Conservation (phyloP, 345 rosid genomes). For the Brassica incana region DNA sequence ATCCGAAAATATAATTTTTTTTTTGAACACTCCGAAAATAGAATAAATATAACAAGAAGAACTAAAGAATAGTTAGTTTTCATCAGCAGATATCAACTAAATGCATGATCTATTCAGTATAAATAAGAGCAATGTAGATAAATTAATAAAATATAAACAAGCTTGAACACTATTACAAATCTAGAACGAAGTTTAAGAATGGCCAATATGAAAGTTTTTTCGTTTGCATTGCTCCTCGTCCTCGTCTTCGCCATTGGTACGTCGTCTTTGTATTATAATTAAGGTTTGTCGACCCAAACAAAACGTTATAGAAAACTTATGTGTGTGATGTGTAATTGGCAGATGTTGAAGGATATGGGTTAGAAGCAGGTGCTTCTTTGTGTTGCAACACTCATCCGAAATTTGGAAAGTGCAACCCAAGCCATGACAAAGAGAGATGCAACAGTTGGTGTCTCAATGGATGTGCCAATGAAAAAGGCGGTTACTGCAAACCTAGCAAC, state of each 20-base stretch:
- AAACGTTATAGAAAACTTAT: neutral
- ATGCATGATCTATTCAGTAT: neutral
- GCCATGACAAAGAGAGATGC: slow-evolving; percentile 9
- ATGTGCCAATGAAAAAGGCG: slow-evolving; percentile 13
- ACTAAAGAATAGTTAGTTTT: neutral
- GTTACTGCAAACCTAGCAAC: neutral
- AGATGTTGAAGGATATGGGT: neutral
- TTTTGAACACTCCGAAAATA: neutral
- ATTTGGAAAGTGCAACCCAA: slow-evolving; percentile 26
- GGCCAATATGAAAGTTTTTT: slow-evolving; percentile 18
- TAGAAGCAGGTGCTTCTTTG: slow-evolving; percentile 9
- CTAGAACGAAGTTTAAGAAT: neutral
- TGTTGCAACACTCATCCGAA: slow-evolving; percentile 32
- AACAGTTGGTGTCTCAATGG: slow-evolving; percentile 23
- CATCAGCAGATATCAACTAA: neutral
- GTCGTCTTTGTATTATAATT: neutral
- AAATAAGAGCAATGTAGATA: neutral
- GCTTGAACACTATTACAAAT: neutral
- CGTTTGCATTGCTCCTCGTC: slow-evolving; percentile 17
- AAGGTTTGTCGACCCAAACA: neutral
- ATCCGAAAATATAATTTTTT: neutral
- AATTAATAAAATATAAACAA: neutral
- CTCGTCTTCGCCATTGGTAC: slow-evolving; percentile 7
- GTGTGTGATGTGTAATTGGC: neutral
- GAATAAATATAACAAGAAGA: neutral